A percentile compares a stretch with the other conserved stretches of the same genome.
phyloP scores from a whole-genome alignment of 768 basidiomycete species.

The Termitomyces titanicus region DNA sequence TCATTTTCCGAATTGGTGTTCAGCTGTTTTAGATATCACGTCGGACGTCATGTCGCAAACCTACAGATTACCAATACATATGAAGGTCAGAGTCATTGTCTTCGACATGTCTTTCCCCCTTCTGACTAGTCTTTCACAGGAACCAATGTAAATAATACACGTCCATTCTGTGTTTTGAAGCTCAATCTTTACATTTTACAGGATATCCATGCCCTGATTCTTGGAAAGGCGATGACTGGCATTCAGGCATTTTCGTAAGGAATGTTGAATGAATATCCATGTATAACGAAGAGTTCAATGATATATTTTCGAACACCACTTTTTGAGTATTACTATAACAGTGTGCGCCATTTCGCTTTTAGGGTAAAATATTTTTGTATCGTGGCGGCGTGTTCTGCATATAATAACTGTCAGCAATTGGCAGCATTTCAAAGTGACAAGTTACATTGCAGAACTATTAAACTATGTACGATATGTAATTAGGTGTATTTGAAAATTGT shows the following conservation, averaged over 20 bases:
- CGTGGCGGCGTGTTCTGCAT: constrained; percentile 56
- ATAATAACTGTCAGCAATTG: neutral
- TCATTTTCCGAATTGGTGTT: neutral
- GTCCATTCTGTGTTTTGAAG: constrained; percentile 5
- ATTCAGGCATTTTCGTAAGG: constrained; percentile 79
- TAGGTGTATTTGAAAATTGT: too few relatives aligned
- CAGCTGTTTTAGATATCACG: constrained; percentile 63
- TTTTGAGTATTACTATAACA: neutral
- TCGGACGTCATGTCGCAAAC: constrained; percentile 93
- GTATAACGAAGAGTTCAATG: neutral
- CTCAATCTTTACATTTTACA: constrained; percentile 25
- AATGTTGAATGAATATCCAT: neutral
- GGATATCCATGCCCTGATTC: constrained; percentile 89
- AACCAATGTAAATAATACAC: constrained; percentile 46
- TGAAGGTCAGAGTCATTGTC: constrained; percentile 54
- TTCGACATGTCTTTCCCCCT: neutral
- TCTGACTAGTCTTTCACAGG: constrained; percentile 29
- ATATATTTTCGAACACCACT: neutral
- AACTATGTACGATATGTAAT: too few relatives aligned
- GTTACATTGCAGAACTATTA: constrained; percentile 78
- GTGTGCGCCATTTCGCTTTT: too few relatives aligned
- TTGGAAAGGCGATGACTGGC: constrained; percentile 91
- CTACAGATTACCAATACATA: constrained; percentile 96
- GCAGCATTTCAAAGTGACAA: neutral
- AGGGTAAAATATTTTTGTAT: constrained; percentile 58